A percentile compares a stretch with the other conserved stretches of the same genome.
These are phyloP conservation scores for Eucalyptus melliodora DNA, from an alignment of 345 rosid species.

Conservation along the genomic window DNA sequence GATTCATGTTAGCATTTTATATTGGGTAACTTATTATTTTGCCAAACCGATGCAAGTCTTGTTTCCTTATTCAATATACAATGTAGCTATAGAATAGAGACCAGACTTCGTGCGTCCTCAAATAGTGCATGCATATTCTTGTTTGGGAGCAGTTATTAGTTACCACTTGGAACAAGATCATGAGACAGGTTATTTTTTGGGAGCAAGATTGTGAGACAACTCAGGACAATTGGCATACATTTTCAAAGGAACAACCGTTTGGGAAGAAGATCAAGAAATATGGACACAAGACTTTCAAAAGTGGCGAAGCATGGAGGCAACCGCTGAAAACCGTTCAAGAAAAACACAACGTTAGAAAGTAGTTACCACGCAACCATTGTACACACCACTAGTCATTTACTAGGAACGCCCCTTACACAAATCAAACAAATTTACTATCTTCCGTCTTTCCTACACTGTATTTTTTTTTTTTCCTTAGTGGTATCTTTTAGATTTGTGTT, in stretches of 20 bases:
- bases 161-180: background rate
- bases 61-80: background rate
- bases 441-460: no score
- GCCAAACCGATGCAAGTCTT: background rate
- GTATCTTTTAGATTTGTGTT: rapidly evolving
- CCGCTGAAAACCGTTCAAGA: background rate
- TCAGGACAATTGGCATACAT: background rate
- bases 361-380: background rate
- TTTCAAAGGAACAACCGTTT: background rate
- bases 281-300: background rate
- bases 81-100: background rate
- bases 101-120: background rate
- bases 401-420: background rate
- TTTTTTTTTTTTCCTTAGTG: background rate
- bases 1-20: background rate
- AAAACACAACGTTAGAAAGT: no score
- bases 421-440: background rate
- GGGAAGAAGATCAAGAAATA: background rate
- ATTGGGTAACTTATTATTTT: background rate
- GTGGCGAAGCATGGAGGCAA: background rate
- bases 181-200: background rate
- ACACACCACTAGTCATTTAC: rapidly evolving
- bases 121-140: background rate
- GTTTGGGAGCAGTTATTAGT: background rate
- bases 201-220: background rate